phyloP scores from a whole-genome alignment of 345 rosid genomes.

The Erucastrum elatum region DNA sequence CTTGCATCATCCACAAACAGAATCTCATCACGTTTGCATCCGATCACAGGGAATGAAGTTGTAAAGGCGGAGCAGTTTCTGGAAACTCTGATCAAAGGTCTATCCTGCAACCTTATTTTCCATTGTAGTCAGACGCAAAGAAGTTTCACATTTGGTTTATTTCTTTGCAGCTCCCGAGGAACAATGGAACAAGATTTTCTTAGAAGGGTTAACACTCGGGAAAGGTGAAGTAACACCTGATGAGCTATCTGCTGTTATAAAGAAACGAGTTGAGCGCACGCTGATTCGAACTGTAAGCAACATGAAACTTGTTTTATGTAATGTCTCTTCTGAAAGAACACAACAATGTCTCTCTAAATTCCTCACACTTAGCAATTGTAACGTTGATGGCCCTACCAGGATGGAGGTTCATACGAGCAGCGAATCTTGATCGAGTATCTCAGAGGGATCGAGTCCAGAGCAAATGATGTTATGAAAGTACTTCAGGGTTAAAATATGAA shows the following conservation, averaged over 20 bases:
- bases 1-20: slow-evolving; percentile 8
- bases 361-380: not conserved
- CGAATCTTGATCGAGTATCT: slow-evolving; percentile 70
- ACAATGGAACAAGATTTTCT: slow-evolving; percentile 75
- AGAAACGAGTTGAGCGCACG: slow-evolving; percentile 74
- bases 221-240: slow-evolving; percentile 68
- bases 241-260: slow-evolving; percentile 66
- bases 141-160: slow-evolving; percentile 19
- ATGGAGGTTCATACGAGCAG: slow-evolving; percentile 95
- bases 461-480: slow-evolving; percentile 54
- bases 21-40: not conserved
- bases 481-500: slow-evolving; percentile 43
- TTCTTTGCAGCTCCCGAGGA: slow-evolving; percentile 75
- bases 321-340: not conserved
- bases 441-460: slow-evolving; percentile 76
- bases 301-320: slow-evolving; percentile 2
- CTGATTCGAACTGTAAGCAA: slow-evolving; percentile 78
- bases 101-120: slow-evolving; percentile 12
- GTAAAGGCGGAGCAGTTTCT: slow-evolving; percentile 74
- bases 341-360: not conserved
- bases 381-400: slow-evolving; percentile 44
- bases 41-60: slow-evolving; percentile 61
- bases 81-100: slow-evolving; percentile 77
- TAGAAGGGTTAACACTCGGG: slow-evolving; percentile 66
- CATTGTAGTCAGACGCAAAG: not conserved